phyloP scores from a whole-genome alignment of 148 eudicot genomes.

The Rhododendron kiyosumense region DNA sequence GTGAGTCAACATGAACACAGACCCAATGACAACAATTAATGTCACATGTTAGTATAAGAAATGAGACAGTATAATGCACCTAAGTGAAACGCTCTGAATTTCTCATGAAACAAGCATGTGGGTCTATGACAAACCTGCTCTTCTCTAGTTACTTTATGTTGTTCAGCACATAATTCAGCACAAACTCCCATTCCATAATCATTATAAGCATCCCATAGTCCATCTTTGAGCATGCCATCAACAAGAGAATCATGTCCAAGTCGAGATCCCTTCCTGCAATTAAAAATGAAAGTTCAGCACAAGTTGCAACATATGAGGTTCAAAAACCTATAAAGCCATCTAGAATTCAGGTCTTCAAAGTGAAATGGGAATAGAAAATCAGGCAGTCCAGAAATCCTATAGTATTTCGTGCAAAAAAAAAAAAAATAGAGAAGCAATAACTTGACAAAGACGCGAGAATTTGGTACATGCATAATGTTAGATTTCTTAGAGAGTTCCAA shows the following conservation, averaged over 20 bases:
- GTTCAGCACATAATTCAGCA: slow-evolving; percentile 92
- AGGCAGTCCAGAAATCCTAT: not conserved
- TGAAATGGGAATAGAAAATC: not conserved
- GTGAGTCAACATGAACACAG: not conserved
- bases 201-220: slow-evolving; percentile 93
- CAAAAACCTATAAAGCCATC: slow-evolving; percentile 7
- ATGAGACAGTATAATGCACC: not conserved
- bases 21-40: not conserved
- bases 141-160: slow-evolving; percentile 74
- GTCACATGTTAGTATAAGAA: not conserved
- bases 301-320: slow-evolving; percentile 14
- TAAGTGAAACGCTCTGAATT: not conserved
- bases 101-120: not conserved
- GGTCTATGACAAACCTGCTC: slow-evolving; percentile 43
- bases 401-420: not conserved
- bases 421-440: not conserved
- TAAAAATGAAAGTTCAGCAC: slow-evolving; percentile 26
- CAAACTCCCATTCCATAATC: slow-evolving; percentile 92
- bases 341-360: not conserved
- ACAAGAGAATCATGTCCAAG: slow-evolving; percentile 95
- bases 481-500: too few species aligned
- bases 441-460: not conserved
- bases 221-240: slow-evolving; percentile 98
- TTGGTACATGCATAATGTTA: not conserved
- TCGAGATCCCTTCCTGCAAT: slow-evolving; percentile 81